These are phyloP conservation scores for Gnaphalium uliginosum DNA, from an alignment of 129 eudicot species.

Conservation along the genomic window DNA sequence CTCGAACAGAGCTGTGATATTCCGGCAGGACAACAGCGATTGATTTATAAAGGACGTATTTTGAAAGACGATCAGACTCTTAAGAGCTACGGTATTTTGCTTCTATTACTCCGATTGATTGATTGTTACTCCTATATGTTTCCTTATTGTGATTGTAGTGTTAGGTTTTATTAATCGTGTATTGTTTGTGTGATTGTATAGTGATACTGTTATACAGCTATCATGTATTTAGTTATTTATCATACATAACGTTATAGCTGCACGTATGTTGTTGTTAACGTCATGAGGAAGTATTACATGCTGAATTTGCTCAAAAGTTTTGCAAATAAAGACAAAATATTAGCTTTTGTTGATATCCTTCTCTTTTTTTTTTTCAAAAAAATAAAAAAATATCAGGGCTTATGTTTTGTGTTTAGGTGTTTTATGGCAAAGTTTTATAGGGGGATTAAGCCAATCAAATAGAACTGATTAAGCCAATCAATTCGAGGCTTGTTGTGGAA, in stretches of 20 bases:
- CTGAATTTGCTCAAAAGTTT: neutral
- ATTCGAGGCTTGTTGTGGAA: neutral
- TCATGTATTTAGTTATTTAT: neutral
- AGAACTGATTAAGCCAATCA: neutral
- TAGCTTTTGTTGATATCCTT: neutral
- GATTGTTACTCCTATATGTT: neutral
- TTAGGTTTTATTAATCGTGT: slow-evolving; percentile 6
- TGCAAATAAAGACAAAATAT: neutral
- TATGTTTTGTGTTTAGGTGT: slow-evolving; percentile 2
- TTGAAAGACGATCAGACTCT: slow-evolving; percentile 76
- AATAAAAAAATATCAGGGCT: neutral
- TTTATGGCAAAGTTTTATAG: neutral
- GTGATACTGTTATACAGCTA: slow-evolving; percentile 2
- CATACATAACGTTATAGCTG: neutral
- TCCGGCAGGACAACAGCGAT: slow-evolving; percentile 61
- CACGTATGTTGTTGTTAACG: slow-evolving; percentile 5
- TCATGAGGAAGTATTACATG: neutral
- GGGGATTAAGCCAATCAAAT: too few species aligned
- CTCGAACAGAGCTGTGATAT: slow-evolving; percentile 52
- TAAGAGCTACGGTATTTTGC: slow-evolving; percentile 57
- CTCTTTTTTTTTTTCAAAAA: accelerated
- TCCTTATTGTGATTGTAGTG: slow-evolving; percentile 7
- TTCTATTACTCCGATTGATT: neutral
- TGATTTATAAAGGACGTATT: slow-evolving; percentile 81
- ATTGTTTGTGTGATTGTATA: slow-evolving; percentile 18